These are phyloP conservation scores for Boletus bicolor DNA, from an alignment of 768 basidiomycete genomes.

Conservation along the genomic window DNA sequence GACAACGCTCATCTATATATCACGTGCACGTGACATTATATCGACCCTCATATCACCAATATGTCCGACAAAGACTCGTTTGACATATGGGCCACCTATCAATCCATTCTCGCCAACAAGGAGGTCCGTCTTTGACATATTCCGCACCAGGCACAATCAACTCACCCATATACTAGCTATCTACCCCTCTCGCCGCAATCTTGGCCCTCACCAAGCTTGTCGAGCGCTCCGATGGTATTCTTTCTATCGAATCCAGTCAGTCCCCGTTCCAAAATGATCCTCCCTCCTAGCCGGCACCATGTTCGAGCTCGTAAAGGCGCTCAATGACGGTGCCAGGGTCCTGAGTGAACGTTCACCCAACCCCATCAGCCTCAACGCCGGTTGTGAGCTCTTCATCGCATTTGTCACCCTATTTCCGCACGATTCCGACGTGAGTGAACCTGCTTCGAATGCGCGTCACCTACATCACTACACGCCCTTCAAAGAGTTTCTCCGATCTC, in stretches of 20 bases:
- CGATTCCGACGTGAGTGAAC: constrained; percentile 64
- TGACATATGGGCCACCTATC: constrained; percentile 54
- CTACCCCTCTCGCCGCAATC: constrained; percentile 85
- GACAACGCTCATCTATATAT: constrained; percentile 16
- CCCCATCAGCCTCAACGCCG: constrained; percentile 82
- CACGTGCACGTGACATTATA: constrained; percentile 14
- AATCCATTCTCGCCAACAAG: constrained; percentile 57
- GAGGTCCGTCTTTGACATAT: constrained; percentile 45
- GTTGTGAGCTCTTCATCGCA: constrained; percentile 86
- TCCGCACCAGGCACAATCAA: background rate
- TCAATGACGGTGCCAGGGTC: constrained; percentile 68
- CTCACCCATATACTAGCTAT: constrained; percentile 46
- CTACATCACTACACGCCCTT: constrained; percentile 7
- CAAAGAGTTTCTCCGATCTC: constrained; percentile 76
- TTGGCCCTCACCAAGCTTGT: constrained; percentile 80
- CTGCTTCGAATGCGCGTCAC: constrained; percentile 7
- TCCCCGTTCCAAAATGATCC: constrained; percentile 3
- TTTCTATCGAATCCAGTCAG: constrained; percentile 19
- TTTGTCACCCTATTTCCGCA: constrained; percentile 85
- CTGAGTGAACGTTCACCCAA: constrained; percentile 66
- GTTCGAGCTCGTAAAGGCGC: constrained; percentile 85
- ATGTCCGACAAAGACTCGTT: constrained; percentile 27
- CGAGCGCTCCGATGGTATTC: constrained; percentile 70
- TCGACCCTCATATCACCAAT: constrained; percentile 4
- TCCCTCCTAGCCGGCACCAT: constrained; percentile 71